Evolutionary conservation across 208 protist genomes (phyloP), one percentile per base, ranked within the genome.

Genomic region (Phytomonas sp.): DNA sequence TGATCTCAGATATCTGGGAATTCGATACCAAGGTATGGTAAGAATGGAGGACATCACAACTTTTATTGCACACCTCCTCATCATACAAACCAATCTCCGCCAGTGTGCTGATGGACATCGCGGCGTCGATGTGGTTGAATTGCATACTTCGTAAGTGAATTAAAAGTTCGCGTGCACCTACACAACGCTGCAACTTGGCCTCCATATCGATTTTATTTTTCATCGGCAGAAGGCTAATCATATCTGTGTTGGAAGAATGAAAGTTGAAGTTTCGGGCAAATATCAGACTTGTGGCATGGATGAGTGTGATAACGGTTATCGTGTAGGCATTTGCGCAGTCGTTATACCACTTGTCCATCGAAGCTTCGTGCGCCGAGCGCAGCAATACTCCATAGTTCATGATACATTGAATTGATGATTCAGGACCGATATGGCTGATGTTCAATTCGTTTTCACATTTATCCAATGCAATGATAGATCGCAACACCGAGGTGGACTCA

Each of bases 151-250:
- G 73, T 66, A 96, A 69, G 3, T 76, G 65, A 12, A 66, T 75
- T 10, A 96, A 65, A 6, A 96, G 79, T n/a, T 82, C 80, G 29
- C 89, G 80, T 11, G 89, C 81, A 29, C 84, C 82, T 0, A 61
- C 7, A 71, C 87, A 93, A 32, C 87, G 86, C 70, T 94, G 88
- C 72, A 96, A 69, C 70, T 94, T 94, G 1, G 91, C 87, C 72
- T 94, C 89, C 89, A 96, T 94, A 30, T 92, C 81, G 0, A 94
- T 71, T 60, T 91, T 88, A 29, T 79, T 83, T 63, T 94, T 94
- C 19, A 83, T 79, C 12, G 91, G 91, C 3, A 96, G 74, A 11
- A 96, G 75, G 11, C 82, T 77, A 31, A 70, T 67, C 59, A 88
- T 84, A 66, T 94, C 87, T 8, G 71, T 77, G 52, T 69, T 73